Conservation (phyloP, 2,329 filamentous ascomycete species). For the Orbilia javanica region DNA sequence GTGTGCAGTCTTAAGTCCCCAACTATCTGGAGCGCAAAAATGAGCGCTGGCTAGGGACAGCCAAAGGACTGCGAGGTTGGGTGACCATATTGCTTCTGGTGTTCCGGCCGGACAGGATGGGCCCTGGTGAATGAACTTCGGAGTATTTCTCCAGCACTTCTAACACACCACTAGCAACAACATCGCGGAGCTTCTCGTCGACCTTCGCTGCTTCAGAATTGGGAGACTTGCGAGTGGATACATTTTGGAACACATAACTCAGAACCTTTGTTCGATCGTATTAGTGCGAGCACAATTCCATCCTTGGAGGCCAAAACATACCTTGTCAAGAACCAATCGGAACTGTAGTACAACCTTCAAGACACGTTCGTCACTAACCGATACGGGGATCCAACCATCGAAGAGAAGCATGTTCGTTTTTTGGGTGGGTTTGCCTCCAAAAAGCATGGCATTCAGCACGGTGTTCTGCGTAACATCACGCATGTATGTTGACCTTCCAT, state of each 20-base stretch:
- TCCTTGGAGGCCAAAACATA: not conserved
- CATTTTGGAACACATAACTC: slow-evolving; percentile 46
- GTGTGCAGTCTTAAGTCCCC: too few species aligned
- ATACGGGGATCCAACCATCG: slow-evolving; percentile 61
- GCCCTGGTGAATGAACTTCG: not conserved
- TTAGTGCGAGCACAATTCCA: not conserved
- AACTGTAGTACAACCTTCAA: slow-evolving; percentile 51
- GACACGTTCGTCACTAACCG: slow-evolving; percentile 41
- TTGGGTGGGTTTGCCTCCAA: slow-evolving; percentile 60
- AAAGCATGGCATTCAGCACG: slow-evolving; percentile 59
- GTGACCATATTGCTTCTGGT: not conserved
- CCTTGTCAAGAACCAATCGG: slow-evolving; percentile 52
- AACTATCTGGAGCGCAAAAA: not conserved
- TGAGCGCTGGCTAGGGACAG: slow-evolving; percentile 1
- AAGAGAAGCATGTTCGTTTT: slow-evolving; percentile 58
- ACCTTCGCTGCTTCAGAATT: slow-evolving; percentile 17
- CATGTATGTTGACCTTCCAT: slow-evolving; percentile 61
- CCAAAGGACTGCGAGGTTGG: not conserved
- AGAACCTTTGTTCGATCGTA: slow-evolving; percentile 26
- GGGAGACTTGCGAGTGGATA: slow-evolving; percentile 32
- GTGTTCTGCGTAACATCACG: slow-evolving; percentile 61
- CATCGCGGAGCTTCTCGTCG: slow-evolving; percentile 34
- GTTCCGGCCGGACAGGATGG: not conserved
- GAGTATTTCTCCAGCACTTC: slow-evolving; percentile 53
- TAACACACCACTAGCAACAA: slow-evolving; percentile 40